Evolutionary conservation across 805 yeast species (phyloP).

Genomic region (Wilhelminamyces savonicus): DNA sequence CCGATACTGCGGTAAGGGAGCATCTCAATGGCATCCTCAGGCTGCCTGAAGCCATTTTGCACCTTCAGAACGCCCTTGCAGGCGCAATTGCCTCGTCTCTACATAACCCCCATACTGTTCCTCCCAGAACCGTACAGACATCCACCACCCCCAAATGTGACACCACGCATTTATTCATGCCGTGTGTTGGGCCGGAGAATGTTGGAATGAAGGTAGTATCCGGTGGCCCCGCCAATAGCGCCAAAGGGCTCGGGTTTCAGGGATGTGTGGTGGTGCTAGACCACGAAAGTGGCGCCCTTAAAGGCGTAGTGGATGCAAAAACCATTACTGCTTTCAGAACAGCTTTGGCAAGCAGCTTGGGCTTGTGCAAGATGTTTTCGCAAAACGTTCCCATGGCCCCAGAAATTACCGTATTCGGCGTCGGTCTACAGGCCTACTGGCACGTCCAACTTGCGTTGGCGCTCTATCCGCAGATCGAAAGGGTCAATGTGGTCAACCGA

Average conservation of each 20-base stretch:
- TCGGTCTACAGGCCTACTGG: constrained; percentile 64
- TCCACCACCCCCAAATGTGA: constrained; percentile 24
- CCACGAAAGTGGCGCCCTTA: constrained; percentile 42
- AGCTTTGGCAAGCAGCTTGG: constrained; percentile 50
- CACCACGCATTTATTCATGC: constrained; percentile 57
- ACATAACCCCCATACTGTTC: constrained; percentile 27
- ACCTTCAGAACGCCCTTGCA: too few relatives aligned
- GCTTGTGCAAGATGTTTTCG: constrained; percentile 27
- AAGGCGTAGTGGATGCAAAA: constrained; percentile 52
- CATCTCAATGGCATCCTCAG: constrained; percentile 20
- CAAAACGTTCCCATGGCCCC: constrained; percentile 13
- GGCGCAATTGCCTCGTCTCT: too few relatives aligned
- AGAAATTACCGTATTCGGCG: constrained; percentile 44
- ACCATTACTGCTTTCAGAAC: constrained; percentile 63
- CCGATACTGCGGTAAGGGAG: constrained; percentile 24
- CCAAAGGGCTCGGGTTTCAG: constrained; percentile 43
- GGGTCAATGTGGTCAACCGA: constrained; percentile 43
- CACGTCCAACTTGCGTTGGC: constrained; percentile 41
- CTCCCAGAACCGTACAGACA: constrained; percentile 45
- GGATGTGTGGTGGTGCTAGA: constrained; percentile 51
- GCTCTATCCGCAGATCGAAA: constrained; percentile 32
- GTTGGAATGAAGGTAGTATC: constrained; percentile 59
- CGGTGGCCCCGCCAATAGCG: constrained; percentile 37
- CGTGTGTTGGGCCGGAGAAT: constrained; percentile 44
- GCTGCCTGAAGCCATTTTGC: too few relatives aligned